phyloP scores from a whole-genome alignment of 2,329 filamentous ascomycete genomes.

The Ilyonectria robusta region DNA sequence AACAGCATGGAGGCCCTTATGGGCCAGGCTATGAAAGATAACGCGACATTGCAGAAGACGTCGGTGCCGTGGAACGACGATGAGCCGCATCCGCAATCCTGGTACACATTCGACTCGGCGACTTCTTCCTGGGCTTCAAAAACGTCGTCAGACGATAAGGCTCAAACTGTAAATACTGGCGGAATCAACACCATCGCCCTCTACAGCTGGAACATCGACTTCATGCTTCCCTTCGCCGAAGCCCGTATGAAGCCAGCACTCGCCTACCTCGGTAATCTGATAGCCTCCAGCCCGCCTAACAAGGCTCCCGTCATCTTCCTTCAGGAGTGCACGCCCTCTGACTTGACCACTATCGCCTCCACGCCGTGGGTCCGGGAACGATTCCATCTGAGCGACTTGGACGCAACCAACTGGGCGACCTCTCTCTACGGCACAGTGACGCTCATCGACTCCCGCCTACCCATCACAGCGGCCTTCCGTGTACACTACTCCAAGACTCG shows the following conservation, averaged over 20 bases:
- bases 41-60: conserved; percentile 28
- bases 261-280: conserved; percentile 42
- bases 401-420: conserved; percentile 59
- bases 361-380: conserved; percentile 62
- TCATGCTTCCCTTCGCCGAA: conserved; percentile 51
- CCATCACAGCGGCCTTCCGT: conserved; percentile 62
- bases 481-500: conserved; percentile 63
- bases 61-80: conserved; percentile 32
- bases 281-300: conserved; percentile 16
- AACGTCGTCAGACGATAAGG: conserved; percentile 14
- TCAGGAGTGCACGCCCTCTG: conserved; percentile 65
- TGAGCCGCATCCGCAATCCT: conserved; percentile 31
- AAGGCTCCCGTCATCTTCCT: conserved; percentile 61
- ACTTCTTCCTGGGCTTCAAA: conserved; percentile 29
- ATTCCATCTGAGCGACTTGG: conserved; percentile 65
- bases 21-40: conserved; percentile 32
- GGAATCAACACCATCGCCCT: conserved; percentile 47
- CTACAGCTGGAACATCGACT: conserved; percentile 56
- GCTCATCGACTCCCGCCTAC: conserved; percentile 63
- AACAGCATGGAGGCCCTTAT: conserved; percentile 35
- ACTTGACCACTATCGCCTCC: conserved; percentile 60
- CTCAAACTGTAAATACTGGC: conserved; percentile 3
- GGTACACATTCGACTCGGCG: conserved; percentile 24
- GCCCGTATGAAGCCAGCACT: conserved; percentile 53
- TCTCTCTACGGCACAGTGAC: conserved; percentile 67